Percentiles rank a stretch among this genome's conserved stretches.
phyloP scores from a whole-genome alignment of 202 grass and related monocot genomes.

The Zoysia matrella region DNA sequence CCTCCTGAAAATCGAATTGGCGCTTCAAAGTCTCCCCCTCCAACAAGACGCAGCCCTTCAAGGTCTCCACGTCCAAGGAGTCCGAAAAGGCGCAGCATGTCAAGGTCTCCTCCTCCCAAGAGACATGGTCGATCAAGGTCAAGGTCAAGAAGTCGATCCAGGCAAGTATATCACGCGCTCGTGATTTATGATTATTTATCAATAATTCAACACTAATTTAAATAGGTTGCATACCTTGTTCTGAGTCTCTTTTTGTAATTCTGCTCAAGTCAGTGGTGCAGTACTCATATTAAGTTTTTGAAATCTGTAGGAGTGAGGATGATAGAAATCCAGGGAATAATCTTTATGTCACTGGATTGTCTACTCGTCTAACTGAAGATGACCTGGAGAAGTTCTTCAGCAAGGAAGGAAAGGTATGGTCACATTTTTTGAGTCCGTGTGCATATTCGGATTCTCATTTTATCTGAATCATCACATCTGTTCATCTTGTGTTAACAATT shows the following conservation, averaged over 20 bases:
- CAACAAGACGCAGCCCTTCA: constrained; percentile 52
- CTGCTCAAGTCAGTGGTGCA: background rate
- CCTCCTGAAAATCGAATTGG: constrained; percentile 65
- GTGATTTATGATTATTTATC: constrained; percentile 26
- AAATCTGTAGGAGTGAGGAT: constrained; percentile 52
- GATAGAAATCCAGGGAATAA: constrained; percentile 95
- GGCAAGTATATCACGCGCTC: constrained; percentile 51
- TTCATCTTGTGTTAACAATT: constrained; percentile 33
- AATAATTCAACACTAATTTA: background rate
- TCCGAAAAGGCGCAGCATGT: constrained; percentile 45
- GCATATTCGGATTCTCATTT: background rate
- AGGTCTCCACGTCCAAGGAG: constrained; percentile 56
- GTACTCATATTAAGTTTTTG: constrained; percentile 29
- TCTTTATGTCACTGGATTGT: constrained; percentile 96
- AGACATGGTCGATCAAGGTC: constrained; percentile 67
- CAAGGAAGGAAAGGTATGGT: constrained; percentile 86
- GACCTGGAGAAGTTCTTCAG: constrained; percentile 91
- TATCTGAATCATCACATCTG: background rate
- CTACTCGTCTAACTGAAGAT: constrained; percentile 62
- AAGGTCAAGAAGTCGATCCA: constrained; percentile 85
- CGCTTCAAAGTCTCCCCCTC: constrained; percentile 56
- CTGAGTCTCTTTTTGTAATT: constrained; percentile 24
- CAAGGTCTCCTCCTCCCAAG: constrained; percentile 71
- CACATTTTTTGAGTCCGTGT: background rate
- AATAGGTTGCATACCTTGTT: constrained; percentile 11